Base-by-base conservation (phyloP, 139 green algal species). In the Coelastrella sp. region DNA sequence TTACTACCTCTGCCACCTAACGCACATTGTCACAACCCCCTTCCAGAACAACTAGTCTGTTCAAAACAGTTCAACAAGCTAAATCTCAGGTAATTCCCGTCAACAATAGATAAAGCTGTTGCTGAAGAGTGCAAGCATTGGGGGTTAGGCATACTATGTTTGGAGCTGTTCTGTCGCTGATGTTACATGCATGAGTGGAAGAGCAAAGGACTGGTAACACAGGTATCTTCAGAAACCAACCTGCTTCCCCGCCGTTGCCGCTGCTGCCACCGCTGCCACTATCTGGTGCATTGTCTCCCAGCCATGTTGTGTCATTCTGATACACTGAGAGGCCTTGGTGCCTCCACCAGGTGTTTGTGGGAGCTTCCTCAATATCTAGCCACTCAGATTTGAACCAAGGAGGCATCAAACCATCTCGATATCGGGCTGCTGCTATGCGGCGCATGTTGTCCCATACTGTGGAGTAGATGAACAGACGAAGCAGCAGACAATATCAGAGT, bases 381-480 rank as follows among this genome's bases (percentile, higher is more conserved):
- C 87, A 91, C 17, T 69, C 63, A 6, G 76, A 77, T 25, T 89
- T 86, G 63, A 93, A 93, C 89, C 89, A 93, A 2, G 34, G 27
- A 4, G 89, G 89, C 87, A 93, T 91, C 41, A 85, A 21, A 9
- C 89, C 89, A 2, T 35, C n/a, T 45, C 83, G n/a, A 40, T 89
- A 89, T 2, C 87, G 85, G 35, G 75, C 37, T 23, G 43, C 27
- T 48, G 89, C 87, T 30, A 76, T 48, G 0, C 35, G 23, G 8
- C 89, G 87, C 85, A 93, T 93, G 35, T 71, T 40, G 51, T 93
- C 87, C 89, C 89, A 93, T n/a, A 91, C 89, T 92, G 86, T 57
- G 64, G 6, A 27, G 7, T 30, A 6, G 6, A 64, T 32, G 7
- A 21, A 64, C 53, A 64, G 1, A 64, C 48, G 48, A 57, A 15